Evolutionary conservation across 306 rosid genomes (phyloP).

Genomic region (Ceratonia siliqua): DNA sequence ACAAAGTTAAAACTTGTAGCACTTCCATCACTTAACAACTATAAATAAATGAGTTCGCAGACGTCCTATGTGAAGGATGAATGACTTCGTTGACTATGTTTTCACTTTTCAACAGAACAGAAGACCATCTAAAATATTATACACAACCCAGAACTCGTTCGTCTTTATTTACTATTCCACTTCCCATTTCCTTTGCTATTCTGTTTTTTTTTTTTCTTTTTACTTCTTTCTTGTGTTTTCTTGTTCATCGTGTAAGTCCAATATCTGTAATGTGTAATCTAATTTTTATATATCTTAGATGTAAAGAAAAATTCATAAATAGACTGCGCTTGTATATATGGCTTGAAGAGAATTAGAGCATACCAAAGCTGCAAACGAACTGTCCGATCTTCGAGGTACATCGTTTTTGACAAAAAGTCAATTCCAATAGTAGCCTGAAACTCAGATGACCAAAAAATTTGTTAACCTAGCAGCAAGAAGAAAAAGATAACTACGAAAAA

Average conservation of each 20-base stretch:
- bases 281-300: background rate
- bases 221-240: too few relatives aligned
- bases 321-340: background rate
- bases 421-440: slow-evolving; percentile 84
- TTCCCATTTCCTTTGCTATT: background rate
- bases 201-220: background rate
- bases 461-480: slow-evolving; percentile 14
- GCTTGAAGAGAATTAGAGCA: slow-evolving; percentile 21
- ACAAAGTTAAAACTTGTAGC: background rate
- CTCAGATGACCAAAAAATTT: slow-evolving; percentile 6
- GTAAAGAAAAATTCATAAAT: background rate
- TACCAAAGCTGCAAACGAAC: slow-evolving; percentile 89
- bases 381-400: slow-evolving; percentile 88
- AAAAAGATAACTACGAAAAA: background rate
- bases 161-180: background rate
- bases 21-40: background rate
- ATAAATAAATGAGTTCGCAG: background rate
- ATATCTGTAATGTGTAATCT: background rate
- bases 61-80: background rate
- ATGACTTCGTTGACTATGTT: background rate
- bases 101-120: background rate
- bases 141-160: background rate
- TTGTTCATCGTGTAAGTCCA: background rate
- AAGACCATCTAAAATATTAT: background rate
- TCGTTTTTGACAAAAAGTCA: slow-evolving; percentile 80